Evolutionary conservation across 2,329 filamentous ascomycete genomes (phyloP).

Genomic region (Scedosporium aurantiacum): DNA sequence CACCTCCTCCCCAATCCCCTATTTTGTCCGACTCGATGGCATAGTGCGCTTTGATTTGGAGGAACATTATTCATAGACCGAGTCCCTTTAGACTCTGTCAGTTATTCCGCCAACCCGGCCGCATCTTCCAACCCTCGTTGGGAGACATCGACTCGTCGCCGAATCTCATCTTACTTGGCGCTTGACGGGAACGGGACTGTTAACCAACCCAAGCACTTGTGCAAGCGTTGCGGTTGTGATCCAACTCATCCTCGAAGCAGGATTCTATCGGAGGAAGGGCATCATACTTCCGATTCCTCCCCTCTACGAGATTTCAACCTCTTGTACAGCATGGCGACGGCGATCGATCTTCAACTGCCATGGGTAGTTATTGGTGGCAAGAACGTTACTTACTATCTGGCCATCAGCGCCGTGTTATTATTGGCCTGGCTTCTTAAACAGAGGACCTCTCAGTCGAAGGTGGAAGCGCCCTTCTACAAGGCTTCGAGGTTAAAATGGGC

Average conservation of each 20-base stretch:
- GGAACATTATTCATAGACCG: neutral
- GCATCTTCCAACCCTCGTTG: neutral
- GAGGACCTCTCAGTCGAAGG: conserved; percentile 17
- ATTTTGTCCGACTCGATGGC: neutral
- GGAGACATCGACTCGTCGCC: neutral
- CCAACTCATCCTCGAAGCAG: neutral
- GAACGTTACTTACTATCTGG: conserved; percentile 29
- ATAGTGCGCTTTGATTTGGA: neutral
- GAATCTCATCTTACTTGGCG: neutral
- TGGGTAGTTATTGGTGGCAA: conserved; percentile 18
- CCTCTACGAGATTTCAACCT: neutral
- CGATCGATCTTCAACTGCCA: conserved; percentile 13
- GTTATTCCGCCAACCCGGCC: neutral
- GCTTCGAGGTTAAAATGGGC: conserved; percentile 39
- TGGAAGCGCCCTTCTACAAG: conserved; percentile 34
- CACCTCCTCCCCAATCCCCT: neutral
- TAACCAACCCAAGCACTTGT: too few relatives aligned
- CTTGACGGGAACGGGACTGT: neutral
- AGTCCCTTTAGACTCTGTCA: neutral
- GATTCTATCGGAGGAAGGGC: neutral
- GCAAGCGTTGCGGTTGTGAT: too few relatives aligned
- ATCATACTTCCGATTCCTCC: neutral
- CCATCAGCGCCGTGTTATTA: conserved; percentile 24
- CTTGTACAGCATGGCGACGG: conserved; percentile 1
- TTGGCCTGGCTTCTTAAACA: conserved; percentile 27